Conservation (phyloP, 2,329 filamentous ascomycete species). For the Ophiostoma tasmaniense region DNA sequence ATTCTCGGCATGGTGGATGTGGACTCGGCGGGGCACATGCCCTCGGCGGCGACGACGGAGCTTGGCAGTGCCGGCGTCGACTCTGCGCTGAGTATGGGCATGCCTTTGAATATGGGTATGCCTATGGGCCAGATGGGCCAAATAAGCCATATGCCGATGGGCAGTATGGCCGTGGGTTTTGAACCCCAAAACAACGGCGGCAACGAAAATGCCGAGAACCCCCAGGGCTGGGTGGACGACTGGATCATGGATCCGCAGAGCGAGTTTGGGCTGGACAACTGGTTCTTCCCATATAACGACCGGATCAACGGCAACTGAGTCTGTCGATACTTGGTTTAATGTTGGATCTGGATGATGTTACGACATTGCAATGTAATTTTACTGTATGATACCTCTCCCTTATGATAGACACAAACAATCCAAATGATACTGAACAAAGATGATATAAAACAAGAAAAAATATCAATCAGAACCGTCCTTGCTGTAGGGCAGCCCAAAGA, state of each 20-base stretch:
- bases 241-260: slow-evolving; percentile 15
- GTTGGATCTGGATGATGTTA: background rate
- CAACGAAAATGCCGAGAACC: background rate
- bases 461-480: background rate
- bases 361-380: background rate
- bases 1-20: slow-evolving; percentile 10
- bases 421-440: background rate
- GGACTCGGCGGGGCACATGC: slow-evolving; percentile 14
- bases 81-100: background rate
- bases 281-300: slow-evolving; percentile 20
- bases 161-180: background rate
- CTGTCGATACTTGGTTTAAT: background rate
- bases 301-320: slow-evolving; percentile 12
- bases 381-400: background rate
- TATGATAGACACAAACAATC: background rate
- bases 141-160: background rate
- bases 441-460: background rate
- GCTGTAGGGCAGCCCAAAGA: background rate
- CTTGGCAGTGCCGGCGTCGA: slow-evolving; percentile 7
- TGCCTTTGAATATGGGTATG: background rate
- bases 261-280: slow-evolving; percentile 17
- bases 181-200: background rate
- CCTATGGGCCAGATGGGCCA: background rate
- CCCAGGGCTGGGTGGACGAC: slow-evolving; percentile 16
- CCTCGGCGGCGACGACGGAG: slow-evolving; percentile 3